A percentile compares a stretch with the other conserved stretches of the same genome.
Conservation (phyloP, 2,329 filamentous ascomycete genomes). For the Aotearoamyces nothofagi region DNA sequence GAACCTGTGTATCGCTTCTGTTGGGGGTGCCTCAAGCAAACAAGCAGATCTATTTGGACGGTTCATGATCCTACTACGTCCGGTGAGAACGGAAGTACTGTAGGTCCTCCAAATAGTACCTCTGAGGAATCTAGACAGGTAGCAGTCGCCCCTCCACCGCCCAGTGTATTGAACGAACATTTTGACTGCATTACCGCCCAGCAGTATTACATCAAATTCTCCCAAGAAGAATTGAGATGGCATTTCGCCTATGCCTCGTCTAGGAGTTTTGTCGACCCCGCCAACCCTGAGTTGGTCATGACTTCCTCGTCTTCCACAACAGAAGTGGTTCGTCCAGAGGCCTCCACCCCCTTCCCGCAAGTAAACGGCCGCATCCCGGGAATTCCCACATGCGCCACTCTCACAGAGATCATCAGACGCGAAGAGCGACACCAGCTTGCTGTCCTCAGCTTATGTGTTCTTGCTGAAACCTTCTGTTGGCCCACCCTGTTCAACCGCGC, state of each 20-base stretch:
- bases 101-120: no score
- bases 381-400: neutral
- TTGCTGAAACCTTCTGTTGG: constrained; percentile 7
- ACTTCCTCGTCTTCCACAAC: no score
- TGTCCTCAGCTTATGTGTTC: constrained; percentile 7
- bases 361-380: neutral
- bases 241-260: neutral
- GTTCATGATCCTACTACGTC: neutral
- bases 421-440: constrained; percentile 3
- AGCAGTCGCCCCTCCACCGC: no score
- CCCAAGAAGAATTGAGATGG: neutral
- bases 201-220: no score
- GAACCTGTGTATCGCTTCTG: no score
- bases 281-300: no score
- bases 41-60: no score
- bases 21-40: no score
- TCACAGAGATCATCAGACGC: neutral
- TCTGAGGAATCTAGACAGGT: no score
- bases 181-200: no score
- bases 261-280: neutral
- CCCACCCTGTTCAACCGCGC: constrained; percentile 7
- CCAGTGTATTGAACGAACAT: no score
- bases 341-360: neutral
- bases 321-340: no score
- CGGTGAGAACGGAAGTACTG: neutral